Conservation (phyloP, 23 red algal genomes). For the Gracilaria gracilis region DNA sequence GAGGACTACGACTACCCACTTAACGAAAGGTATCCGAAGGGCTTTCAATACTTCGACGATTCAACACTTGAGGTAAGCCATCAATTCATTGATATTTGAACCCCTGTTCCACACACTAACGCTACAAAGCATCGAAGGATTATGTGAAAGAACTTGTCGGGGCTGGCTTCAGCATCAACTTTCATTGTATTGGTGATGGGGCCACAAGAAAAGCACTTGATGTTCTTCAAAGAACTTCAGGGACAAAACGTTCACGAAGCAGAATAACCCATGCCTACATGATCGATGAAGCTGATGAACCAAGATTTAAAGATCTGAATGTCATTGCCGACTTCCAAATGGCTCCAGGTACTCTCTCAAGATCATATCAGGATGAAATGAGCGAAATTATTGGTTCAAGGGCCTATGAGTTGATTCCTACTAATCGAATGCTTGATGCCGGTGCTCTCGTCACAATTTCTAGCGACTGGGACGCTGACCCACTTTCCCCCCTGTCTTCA, state of each 20-base stretch:
- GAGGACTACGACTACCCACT: neutral
- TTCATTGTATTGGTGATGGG: neutral
- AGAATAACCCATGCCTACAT: slow-evolving; percentile 7
- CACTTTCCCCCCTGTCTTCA: neutral
- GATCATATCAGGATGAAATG: neutral
- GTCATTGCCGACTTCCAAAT: slow-evolving; percentile 1
- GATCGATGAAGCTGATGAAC: slow-evolving; percentile 3
- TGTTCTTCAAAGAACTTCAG: neutral
- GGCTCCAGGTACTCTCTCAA: neutral
- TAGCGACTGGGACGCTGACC: slow-evolving; percentile 4
- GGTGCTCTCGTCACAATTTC: neutral
- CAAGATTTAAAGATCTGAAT: neutral
- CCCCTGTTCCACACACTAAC: no score
- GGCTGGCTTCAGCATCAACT: neutral
- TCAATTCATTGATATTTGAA: no score
- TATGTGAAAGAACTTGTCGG: neutral
- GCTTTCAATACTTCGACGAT: neutral
- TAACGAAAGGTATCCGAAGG: neutral
- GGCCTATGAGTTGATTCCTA: neutral
- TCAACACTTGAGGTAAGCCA: neutral
- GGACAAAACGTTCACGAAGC: neutral
- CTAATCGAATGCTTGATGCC: neutral
- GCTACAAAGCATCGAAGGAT: neutral
- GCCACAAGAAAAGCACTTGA: neutral
- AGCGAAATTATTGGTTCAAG: neutral